phyloP scores from a whole-genome alignment of 768 basidiomycete species.

The Kwoniella sp. region DNA sequence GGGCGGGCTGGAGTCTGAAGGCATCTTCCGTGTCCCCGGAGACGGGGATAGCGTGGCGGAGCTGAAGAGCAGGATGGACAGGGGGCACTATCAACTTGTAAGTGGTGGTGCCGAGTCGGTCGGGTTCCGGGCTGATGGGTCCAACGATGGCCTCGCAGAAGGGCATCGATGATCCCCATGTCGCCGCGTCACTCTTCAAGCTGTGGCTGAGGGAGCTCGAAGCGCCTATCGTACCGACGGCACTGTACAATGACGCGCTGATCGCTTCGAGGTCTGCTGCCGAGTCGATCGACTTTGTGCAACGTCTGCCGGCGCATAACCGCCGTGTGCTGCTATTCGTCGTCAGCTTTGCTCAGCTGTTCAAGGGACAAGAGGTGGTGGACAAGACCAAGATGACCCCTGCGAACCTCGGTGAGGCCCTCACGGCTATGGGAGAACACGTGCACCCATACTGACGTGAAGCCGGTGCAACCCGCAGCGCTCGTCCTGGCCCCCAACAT shows the following conservation, averaged over 20 bases:
- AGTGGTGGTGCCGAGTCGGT: conserved; percentile 2
- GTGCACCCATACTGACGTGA: not conserved
- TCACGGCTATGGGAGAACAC: not conserved
- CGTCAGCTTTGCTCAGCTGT: conserved; percentile 84
- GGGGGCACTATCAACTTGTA: conserved; percentile 84
- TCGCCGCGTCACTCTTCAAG: conserved; percentile 83
- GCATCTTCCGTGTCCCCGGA: conserved; percentile 89
- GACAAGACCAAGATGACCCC: conserved; percentile 69
- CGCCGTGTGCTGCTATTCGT: conserved; percentile 80
- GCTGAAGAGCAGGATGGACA: conserved; percentile 82
- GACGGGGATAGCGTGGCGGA: conserved; percentile 83
- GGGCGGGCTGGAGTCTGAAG: conserved; percentile 77
- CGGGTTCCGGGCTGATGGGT: not conserved
- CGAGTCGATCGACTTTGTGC: conserved; percentile 69
- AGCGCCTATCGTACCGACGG: conserved; percentile 85
- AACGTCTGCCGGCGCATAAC: conserved; percentile 76
- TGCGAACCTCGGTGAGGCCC: conserved; percentile 59
- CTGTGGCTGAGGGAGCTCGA: conserved; percentile 88
- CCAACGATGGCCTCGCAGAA: conserved; percentile 14
- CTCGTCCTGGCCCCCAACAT: conserved; percentile 90
- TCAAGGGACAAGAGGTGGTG: conserved; percentile 72
- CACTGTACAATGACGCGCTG: conserved; percentile 87
- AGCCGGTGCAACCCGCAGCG: conserved; percentile 56
- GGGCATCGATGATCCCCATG: conserved; percentile 80
- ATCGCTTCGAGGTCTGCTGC: conserved; percentile 60